Conservation (phyloP, 73 alveolate species). For the Paramecium octaurelia region DNA sequence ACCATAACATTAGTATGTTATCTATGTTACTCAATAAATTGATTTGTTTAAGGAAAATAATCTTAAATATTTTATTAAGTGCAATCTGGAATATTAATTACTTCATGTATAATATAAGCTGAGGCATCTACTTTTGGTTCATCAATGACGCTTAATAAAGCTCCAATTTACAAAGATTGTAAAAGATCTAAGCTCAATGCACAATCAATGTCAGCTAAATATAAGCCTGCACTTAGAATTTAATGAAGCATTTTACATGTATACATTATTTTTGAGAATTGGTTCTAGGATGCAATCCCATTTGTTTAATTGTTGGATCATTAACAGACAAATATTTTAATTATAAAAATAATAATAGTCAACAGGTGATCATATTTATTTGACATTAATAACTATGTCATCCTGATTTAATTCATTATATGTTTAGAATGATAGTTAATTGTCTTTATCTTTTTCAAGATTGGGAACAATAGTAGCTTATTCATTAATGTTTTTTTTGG, state of each 20-base stretch:
- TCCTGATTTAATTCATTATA: conserved; percentile 12
- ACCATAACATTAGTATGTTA: conserved; percentile 60
- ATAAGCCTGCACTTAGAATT: conserved; percentile 16
- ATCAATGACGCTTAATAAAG: conserved; percentile 28
- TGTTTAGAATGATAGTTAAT: background rate
- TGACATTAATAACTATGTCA: background rate
- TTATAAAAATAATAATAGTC: background rate
- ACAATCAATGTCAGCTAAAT: conserved; percentile 34
- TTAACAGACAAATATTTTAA: conserved; percentile 38
- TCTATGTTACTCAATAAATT: conserved; percentile 13
- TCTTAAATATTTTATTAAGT: background rate
- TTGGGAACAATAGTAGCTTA: conserved; percentile 28
- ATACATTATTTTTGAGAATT: background rate
- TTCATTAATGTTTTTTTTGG: background rate
- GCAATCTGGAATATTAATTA: conserved; percentile 41
- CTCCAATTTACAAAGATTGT: background rate
- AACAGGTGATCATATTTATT: background rate
- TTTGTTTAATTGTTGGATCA: conserved; percentile 15
- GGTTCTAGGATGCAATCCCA: conserved; percentile 51
- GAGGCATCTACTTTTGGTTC: conserved; percentile 4
- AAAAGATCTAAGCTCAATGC: background rate
- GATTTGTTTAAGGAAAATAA: conserved; percentile 21
- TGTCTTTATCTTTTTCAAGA: background rate
- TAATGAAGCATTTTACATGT: background rate
- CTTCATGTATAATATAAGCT: background rate